Evolutionary conservation across 352 stramenopile genomes (phyloP), one percentile per base, ranked within the genome.

Genomic region (Phytophthora crassamura): DNA sequence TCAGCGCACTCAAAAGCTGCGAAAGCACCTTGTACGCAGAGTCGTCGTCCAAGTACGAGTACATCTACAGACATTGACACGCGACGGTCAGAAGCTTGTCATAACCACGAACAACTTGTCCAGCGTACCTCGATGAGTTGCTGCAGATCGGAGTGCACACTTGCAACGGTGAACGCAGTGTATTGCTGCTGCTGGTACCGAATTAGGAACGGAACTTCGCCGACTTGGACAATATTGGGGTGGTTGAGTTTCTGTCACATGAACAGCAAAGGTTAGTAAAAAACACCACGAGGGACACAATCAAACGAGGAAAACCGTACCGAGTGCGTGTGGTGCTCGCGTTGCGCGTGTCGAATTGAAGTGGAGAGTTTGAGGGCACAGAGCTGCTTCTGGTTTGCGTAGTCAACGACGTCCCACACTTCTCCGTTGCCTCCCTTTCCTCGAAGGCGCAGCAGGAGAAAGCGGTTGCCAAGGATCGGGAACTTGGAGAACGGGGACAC

Each of bases 391-490:
- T 86, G 65, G 56, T 90, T 77, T 22, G 72, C 77, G 48, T 87
- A 93, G 71, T 93, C 85, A 14, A 93, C 59, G n/a, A 91, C 78
- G 34, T 89, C 83, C 85, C 85, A 93, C 2, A 93, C 85, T 72
- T 93, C 85, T 38, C 85, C 85, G 39, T 93, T 91, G 32, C 85
- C 85, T 51, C 85, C 85, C 56, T 88, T 91, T 41, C 85, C 85
- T 41, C 86, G 72, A 12, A 93, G 69, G 40, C 78, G 76, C 50
- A 84, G 71, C 35, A 91, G 57, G 4, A 91, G 36, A 60, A 91
- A 93, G 4, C 85, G 72, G 35, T 93, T 91, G 34, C 69, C 77
- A 11, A 93, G 67, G 52, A 90, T 80, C 0, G 85, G 85, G 30
- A 91, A 88, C 54, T 87, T 89, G 46, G 74, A 84, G 42, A 93